Evolutionary conservation across 352 stramenopile species (phyloP), one percentile per base, ranked within the genome.

Genomic region (Phytopythium oedochilum): DNA sequence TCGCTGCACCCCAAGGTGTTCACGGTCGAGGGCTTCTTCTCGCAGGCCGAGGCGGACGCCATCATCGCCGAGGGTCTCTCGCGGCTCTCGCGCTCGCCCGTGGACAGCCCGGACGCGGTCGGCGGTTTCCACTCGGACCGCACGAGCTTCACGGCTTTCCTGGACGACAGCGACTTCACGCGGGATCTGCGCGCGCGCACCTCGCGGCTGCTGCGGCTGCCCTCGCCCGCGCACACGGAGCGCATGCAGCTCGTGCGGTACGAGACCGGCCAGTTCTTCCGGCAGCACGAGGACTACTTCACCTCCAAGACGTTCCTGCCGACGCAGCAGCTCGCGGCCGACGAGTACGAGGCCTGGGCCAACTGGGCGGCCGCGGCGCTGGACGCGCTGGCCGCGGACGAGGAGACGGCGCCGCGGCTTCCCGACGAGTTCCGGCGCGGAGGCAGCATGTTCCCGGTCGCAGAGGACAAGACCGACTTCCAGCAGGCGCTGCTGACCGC

Each of bases 201-300:
- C 15, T 66, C 78, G 1, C 65, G 60, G 32, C 57, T 91, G 14
- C 53, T 76, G 42, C 70, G 81, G 0, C 42, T 89, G 43, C 76
- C 81, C 20, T 79, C 73, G 11, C 61, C 70, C 28, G 59, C 68
- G 28, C 85, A 78, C 52, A 60, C 60, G 8, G 81, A 89, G 63
- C 66, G 68, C 12, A 32, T 89, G 59, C 81, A 91, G 40, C 73
- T 89, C 22, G 81, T 91, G 54, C 71, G 78, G 5, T 91, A 91
- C 54, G 61, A 86, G 57, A 73, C 62, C 0, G 78, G 74, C 4
- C 78, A 89, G 62, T 87, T 89, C 55, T 91, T 86, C 52, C 81
- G 81, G 31, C 79, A 88, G 55, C 81, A 89, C 54, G 72, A 89
- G 55, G 81, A 91, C 55, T 88, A 88, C 55, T 91, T 91, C 56